Evolutionary conservation across 129 eudicot genomes (phyloP).

Genomic region (Chrysanthemum makinoi): DNA sequence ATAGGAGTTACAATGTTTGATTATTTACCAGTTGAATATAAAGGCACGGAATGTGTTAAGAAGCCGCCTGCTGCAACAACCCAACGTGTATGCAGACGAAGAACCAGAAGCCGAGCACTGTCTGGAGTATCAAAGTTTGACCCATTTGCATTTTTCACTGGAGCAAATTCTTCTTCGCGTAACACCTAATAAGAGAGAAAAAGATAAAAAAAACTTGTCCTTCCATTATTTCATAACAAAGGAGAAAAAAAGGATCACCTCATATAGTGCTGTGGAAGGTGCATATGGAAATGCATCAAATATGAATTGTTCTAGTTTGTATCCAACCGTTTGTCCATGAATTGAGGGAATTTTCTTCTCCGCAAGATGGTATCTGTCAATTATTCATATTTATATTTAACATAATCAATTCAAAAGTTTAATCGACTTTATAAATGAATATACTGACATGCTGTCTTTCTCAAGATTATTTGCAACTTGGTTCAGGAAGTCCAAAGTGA

Average conservation of each 20-base stretch:
- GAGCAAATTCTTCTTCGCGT: constrained; percentile 99
- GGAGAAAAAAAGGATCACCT: constrained; percentile 41
- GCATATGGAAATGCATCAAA: constrained; percentile 96
- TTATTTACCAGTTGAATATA: constrained; percentile 80
- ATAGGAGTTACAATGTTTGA: constrained; percentile 1
- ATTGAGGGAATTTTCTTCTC: constrained; percentile 92
- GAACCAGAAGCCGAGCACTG: constrained; percentile 85
- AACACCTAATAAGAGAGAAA: constrained; percentile 44
- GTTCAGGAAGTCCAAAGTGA: constrained; percentile 89
- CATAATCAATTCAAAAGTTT: not conserved
- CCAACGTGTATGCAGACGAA: constrained; percentile 98
- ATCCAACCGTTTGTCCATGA: constrained; percentile 76
- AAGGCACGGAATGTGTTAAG: constrained; percentile 94
- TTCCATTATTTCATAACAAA: not conserved
- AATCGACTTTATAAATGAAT: not conserved
- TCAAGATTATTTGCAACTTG: constrained; percentile 97
- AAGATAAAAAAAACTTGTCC: not conserved
- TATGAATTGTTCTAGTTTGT: constrained; percentile 87
- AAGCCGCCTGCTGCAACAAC: constrained; percentile 99
- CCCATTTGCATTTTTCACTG: constrained; percentile 97
- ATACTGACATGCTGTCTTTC: constrained; percentile 95
- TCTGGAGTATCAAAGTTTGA: constrained; percentile 96
- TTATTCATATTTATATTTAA: not conserved
- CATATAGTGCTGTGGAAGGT: constrained; percentile 92
- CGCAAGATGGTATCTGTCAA: constrained; percentile 85